Base-by-base conservation (phyloP, 2,329 filamentous ascomycete genomes). In the Phoma sp. region DNA sequence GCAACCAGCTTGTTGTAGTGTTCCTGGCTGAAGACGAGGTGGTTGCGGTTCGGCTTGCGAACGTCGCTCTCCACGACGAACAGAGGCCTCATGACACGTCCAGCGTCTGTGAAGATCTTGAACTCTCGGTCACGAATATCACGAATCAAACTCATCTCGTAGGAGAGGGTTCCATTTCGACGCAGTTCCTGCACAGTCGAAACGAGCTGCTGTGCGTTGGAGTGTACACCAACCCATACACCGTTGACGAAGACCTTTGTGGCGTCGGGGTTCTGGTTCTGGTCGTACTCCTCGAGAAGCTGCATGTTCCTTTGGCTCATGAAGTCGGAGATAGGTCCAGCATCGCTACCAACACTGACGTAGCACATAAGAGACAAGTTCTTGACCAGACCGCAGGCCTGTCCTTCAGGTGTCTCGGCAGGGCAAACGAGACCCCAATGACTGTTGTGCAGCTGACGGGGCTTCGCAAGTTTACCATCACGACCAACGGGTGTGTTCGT, bases 171-270 rank as follows among this genome's bases (percentile, higher is more conserved):
- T 57, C 91, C 90, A 61, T 89, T 89, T 51, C 93, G 85, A 64
- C 92, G 87, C 47, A 96, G 84, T 47, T 88, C 84, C 67, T 90
- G 84, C 37, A 96, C 89, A 49, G 90, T 87, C 52, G 84, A 85
- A 25, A 96, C 92, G 34, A 99, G 83, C 66, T 93, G 87, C 64
- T 90, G 88, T 9, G 95, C 91, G 66, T 97, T 92, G 62, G 91
- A 87, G 70, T 97, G 92, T 12, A 98, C 89, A 77, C 95, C 96
- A 39, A 98, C 93, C 96, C 96, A 99, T 5, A 93, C 92, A 74
- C 95, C 95, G 70, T 99, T 98, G 66, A 99, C 90, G 69, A 99
- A 99, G 39, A 99, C 89, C 80, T 99, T 99, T 46, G 95, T 99
- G 5, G 93, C 93, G 68, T 96, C 90, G 0, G 93, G 93, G 48